Evolutionary conservation across 257 asterid genomes (phyloP).

Genomic region (Leptodermis oblonga): DNA sequence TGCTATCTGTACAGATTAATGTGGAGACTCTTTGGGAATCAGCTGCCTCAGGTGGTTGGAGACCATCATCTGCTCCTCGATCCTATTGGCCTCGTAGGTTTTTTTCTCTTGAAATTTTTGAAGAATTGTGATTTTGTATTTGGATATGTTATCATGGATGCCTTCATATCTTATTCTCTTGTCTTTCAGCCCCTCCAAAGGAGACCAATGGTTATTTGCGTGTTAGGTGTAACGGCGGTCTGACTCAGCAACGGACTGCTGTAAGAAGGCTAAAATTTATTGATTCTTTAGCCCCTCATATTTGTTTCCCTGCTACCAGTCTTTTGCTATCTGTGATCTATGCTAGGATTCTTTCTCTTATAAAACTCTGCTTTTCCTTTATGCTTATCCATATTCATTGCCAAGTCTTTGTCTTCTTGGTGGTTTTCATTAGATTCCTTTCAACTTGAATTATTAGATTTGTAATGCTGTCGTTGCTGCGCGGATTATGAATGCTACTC

Average conservation of each 20-base stretch:
- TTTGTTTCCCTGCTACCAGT: neutral
- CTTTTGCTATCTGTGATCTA: neutral
- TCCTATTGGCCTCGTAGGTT: constrained; percentile 89
- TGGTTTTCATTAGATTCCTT: constrained; percentile 19
- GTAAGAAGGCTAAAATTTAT: constrained; percentile 27
- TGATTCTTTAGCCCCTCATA: neutral
- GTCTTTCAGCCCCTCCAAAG: constrained; percentile 60
- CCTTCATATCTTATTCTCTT: neutral
- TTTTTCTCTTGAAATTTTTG: neutral
- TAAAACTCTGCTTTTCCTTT: neutral
- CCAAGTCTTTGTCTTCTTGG: constrained; percentile 3
- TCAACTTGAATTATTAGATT: constrained; percentile 47
- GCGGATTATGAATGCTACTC: constrained; percentile 93
- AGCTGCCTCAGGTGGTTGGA: constrained; percentile 87
- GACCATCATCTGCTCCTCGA: constrained; percentile 95
- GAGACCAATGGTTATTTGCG: constrained; percentile 90
- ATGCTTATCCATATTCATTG: neutral
- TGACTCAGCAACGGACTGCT: constrained; percentile 97
- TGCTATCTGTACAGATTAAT: constrained; percentile 46
- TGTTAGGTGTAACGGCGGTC: constrained; percentile 98
- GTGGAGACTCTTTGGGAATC: constrained; percentile 74
- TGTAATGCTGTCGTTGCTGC: constrained; percentile 99
- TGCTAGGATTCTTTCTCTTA: neutral
- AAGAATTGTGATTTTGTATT: constrained; percentile 2
- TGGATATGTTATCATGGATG: neutral